These are phyloP conservation scores for Sclerotinia borealis DNA, from an alignment of 2,329 filamentous ascomycete genomes.

Conservation along the genomic window DNA sequence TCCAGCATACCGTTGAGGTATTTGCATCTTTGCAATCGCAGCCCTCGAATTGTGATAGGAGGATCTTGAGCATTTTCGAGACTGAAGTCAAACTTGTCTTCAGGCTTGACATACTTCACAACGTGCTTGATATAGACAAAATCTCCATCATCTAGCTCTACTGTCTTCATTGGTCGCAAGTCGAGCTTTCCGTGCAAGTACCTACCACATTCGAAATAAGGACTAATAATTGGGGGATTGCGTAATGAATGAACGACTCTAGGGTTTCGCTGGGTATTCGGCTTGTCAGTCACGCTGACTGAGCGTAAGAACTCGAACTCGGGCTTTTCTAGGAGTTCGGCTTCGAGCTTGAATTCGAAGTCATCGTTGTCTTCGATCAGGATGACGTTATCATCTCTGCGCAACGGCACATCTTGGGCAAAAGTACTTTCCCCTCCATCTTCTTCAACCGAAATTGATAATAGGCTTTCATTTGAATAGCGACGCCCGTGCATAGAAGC, in stretches of 20 bases:
- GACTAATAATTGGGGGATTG: slow-evolving; percentile 20
- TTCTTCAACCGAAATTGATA: neutral
- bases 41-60: slow-evolving; percentile 37
- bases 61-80: slow-evolving; percentile 32
- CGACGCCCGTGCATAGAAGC: neutral
- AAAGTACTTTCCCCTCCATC: neutral
- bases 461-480: neutral
- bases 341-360: slow-evolving; percentile 1
- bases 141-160: slow-evolving; percentile 22
- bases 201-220: slow-evolving; percentile 35
- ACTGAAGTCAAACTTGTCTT: slow-evolving; percentile 27
- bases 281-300: slow-evolving; percentile 12
- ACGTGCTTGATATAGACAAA: slow-evolving; percentile 37
- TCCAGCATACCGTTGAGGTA: slow-evolving; percentile 34
- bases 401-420: neutral
- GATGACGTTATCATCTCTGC: neutral
- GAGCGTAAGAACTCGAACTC: slow-evolving; percentile 1
- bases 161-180: slow-evolving; percentile 26
- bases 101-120: neutral
- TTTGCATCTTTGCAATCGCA: slow-evolving; percentile 34
- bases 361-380: slow-evolving; percentile 11
- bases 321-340: neutral
- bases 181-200: slow-evolving; percentile 34
- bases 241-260: slow-evolving; percentile 18
- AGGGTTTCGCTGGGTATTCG: neutral